Conservation (phyloP, 202 grass and related monocot species). For the Elaeis oleifera region DNA sequence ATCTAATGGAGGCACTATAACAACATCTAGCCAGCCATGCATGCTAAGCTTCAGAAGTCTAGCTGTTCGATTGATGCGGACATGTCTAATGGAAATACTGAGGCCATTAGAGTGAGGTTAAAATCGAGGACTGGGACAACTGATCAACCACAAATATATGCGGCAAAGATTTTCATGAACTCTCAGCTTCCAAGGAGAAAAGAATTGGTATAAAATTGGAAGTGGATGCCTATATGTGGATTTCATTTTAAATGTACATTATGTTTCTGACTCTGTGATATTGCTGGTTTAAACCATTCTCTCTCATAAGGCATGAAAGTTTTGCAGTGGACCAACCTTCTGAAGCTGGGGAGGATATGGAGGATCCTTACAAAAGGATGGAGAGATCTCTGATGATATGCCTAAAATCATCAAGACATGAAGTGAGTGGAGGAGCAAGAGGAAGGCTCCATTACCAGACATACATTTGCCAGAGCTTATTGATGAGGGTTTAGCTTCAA, state of each 20-base stretch:
- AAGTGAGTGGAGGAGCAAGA: constrained; percentile 13
- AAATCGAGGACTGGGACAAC: constrained; percentile 30
- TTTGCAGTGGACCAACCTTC: not conserved
- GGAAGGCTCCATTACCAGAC: not conserved
- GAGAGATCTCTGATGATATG: not conserved
- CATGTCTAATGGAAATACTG: constrained; percentile 23
- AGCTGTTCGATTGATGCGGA: constrained; percentile 25
- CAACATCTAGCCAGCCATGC: constrained; percentile 27
- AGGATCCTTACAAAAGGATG: constrained; percentile 5
- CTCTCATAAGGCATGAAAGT: constrained; percentile 5
- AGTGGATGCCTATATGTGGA: constrained; percentile 34
- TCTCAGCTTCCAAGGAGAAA: constrained; percentile 36
- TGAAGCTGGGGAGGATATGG: not conserved
- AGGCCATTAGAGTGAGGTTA: constrained; percentile 23
- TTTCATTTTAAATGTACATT: constrained; percentile 25
- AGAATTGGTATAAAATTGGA: constrained; percentile 28
- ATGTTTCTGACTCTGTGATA: constrained; percentile 25
- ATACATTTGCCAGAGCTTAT: not conserved
- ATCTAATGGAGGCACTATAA: constrained; percentile 13
- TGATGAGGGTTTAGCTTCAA: constrained; percentile 6
- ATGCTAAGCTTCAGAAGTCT: constrained; percentile 32
- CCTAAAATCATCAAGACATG: not conserved
- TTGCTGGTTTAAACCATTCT: constrained; percentile 28
- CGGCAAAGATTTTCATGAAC: constrained; percentile 24
- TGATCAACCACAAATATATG: constrained; percentile 36